These are phyloP conservation scores for Leccinum broughii DNA, from an alignment of 768 basidiomycete genomes.

Conservation along the genomic window DNA sequence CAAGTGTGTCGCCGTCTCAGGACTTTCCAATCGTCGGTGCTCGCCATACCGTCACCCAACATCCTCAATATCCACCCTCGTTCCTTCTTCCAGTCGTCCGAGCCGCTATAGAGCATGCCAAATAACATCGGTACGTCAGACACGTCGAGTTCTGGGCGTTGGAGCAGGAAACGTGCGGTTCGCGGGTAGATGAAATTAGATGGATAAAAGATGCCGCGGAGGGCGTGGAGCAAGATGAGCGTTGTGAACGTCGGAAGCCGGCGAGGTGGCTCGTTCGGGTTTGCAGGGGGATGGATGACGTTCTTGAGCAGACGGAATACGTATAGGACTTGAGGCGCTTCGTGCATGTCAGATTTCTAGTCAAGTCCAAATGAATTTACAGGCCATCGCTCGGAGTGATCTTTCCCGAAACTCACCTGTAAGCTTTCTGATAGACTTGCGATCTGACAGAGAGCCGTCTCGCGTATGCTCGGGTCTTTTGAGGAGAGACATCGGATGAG, in stretches of 20 bases:
- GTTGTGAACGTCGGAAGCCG: conserved; percentile 79
- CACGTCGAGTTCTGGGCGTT: conserved; percentile 78
- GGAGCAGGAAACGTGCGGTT: conserved; percentile 85
- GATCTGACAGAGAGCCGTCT: conserved; percentile 60
- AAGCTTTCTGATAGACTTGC: conserved; percentile 59
- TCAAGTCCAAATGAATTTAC: not conserved
- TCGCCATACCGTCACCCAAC: conserved; percentile 76
- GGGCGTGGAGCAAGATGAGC: conserved; percentile 78
- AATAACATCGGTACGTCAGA: conserved; percentile 91
- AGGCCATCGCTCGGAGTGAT: not conserved
- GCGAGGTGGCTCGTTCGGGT: conserved; percentile 52
- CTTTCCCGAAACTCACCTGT: conserved; percentile 47
- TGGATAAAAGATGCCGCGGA: conserved; percentile 83
- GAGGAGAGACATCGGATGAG: conserved; percentile 73
- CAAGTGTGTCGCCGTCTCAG: conserved; percentile 82
- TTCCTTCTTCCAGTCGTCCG: conserved; percentile 83
- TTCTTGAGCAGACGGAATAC: conserved; percentile 50
- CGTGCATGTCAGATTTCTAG: conserved; percentile 69
- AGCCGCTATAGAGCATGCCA: conserved; percentile 77
- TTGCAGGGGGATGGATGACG: conserved; percentile 6
- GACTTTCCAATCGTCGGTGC: conserved; percentile 77
- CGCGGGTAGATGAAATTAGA: conserved; percentile 86
- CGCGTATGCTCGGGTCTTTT: conserved; percentile 58
- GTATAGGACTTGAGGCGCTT: conserved; percentile 70
- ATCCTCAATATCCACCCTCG: conserved; percentile 87